Conservation (phyloP, 176 grass and related monocot genomes). For the Triticum monococcum region DNA sequence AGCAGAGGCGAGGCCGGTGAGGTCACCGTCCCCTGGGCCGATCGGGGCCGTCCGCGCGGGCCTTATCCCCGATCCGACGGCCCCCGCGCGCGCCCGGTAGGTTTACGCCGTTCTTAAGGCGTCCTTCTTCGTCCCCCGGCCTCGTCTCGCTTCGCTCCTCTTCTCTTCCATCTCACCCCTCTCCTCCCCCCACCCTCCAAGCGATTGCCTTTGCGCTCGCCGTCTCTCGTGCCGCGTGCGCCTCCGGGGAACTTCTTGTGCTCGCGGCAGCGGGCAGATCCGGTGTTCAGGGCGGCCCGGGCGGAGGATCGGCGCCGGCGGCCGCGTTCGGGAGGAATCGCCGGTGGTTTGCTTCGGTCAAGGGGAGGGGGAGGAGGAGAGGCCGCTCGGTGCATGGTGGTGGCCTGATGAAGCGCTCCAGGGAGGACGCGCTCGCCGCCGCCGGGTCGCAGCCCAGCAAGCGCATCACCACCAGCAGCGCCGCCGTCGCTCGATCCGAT, state of each 20-base stretch:
- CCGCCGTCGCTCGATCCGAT: conserved; percentile 75
- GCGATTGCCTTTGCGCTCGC: neutral
- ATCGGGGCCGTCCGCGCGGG: no score
- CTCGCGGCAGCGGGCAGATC: no score
- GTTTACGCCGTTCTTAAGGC: conserved; percentile 2
- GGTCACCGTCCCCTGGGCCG: no score
- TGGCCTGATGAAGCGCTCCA: conserved; percentile 49
- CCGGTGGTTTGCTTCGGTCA: neutral
- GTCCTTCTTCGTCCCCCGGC: no score
- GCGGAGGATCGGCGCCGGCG: no score
- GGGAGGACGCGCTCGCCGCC: conserved; percentile 62
- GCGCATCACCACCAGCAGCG: conserved; percentile 53
- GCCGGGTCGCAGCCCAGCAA: conserved; percentile 58
- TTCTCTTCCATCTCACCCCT: neutral
- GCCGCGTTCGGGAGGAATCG: neutral
- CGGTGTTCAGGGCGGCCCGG: no score
- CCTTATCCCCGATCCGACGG: no score
- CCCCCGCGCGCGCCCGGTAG: neutral
- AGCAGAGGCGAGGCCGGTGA: no score
- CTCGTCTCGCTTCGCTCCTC: neutral
- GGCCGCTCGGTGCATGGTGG: conserved; percentile 42
- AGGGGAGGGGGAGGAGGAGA: no score
- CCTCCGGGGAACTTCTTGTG: no score
- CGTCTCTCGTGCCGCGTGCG: no score
- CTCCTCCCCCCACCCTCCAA: neutral